Evolutionary conservation across 2,329 filamentous ascomycete genomes (phyloP), one percentile per base, ranked within the genome.

Genomic region (Phoma sp.): DNA sequence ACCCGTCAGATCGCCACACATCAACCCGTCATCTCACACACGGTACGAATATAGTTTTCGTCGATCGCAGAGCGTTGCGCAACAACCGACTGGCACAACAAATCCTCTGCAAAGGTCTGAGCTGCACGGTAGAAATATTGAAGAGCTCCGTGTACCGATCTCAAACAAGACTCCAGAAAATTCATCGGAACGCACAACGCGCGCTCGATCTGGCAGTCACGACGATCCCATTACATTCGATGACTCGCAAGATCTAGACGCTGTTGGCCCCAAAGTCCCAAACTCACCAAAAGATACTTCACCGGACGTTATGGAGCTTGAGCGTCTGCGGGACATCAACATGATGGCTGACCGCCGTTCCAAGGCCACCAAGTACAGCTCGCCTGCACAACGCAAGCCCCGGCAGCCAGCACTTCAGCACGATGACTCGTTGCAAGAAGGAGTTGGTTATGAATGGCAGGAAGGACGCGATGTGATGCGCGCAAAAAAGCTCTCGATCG

Each of bases 171-270:
- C 13, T 1, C 24, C 37, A 19, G 21, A 12, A 27, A 5, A 7
- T 6, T 45, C 40, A 6, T 24, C 39, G 5, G 12, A 27, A 6
- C 33, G 33, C n/a, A n/a, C 27, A 6, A 3, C n/a, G 15, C 35
- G 32, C 19, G 21, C n/a, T 12, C 46, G 46, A 3, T 46, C 43
- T 4, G 52, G 52, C 6, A 51, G 52, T 32, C 31, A 51, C 24
- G 41, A 46, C 19, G 46, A 55, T 13, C 52, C 52, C 13, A 55
- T 55, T 7, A n/a, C 32, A 2, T 36, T 55, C 8, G 52, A 55
- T 5, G 47, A 55, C 32, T 55, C 52, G 3, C 52, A 55, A n/a
- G 52, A 55, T 9, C 46, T 47, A 1, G 52, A 55, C 5, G 41
- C 29, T 13, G 22, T 24, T 2, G 4, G 17, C 13, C 37, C 24